Conservation (phyloP, 169 alveolate species). For the Babesia caballi region DNA sequence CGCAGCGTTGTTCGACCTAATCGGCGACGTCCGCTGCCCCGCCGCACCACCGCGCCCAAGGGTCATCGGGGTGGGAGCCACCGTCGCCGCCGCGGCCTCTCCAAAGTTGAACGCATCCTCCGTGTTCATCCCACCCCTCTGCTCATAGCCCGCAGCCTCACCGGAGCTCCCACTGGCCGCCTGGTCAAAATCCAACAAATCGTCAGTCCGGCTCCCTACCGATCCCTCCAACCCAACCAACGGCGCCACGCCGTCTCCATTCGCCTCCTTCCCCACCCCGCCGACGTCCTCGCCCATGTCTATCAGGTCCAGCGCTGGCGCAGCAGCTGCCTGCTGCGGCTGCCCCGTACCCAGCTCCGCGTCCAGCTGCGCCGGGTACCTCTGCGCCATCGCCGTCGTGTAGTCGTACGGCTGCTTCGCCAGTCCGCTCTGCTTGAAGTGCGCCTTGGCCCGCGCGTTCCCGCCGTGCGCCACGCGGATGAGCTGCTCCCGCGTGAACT, state of each 20-base stretch:
- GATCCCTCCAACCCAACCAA: no score
- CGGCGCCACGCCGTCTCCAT: background rate
- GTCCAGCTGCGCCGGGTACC: slow-evolving; percentile 44
- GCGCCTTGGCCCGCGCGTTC: slow-evolving; percentile 63
- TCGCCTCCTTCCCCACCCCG: background rate
- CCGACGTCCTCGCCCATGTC: background rate
- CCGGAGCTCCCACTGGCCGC: no score
- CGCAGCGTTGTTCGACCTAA: background rate
- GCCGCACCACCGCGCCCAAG: background rate
- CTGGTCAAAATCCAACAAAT: no score
- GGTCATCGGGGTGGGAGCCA: background rate
- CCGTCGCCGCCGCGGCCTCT: background rate
- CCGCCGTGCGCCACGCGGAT: slow-evolving; percentile 76
- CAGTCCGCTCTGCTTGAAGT: slow-evolving; percentile 27
- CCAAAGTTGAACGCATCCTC: no score
- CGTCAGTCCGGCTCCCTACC: no score
- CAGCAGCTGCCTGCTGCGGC: background rate
- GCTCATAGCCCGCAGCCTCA: no score
- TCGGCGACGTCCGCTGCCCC: background rate
- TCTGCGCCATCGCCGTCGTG: slow-evolving; percentile 12
- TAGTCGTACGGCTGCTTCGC: slow-evolving; percentile 34
- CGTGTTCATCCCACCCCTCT: background rate
- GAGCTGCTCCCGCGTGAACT: slow-evolving; percentile 84
- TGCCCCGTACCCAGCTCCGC: slow-evolving; percentile 15
- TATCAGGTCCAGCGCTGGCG: background rate